phyloP scores from a whole-genome alignment of 2,329 filamentous ascomycete species.

The Arthrobotrys conoides region DNA sequence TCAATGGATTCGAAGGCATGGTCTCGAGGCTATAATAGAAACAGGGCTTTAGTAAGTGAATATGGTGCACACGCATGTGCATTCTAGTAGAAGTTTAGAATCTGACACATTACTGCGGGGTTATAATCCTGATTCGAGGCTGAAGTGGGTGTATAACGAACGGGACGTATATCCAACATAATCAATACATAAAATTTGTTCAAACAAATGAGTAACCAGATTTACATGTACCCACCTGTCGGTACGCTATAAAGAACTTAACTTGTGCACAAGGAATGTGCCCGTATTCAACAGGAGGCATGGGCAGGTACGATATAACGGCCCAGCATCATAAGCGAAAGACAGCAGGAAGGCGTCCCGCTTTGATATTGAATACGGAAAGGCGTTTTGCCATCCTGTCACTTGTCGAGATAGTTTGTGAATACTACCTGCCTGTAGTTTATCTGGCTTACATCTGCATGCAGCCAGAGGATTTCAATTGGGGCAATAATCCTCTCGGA shows the following conservation, averaged over 20 bases:
- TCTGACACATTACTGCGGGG: constrained; percentile 23
- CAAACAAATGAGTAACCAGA: too few relatives aligned
- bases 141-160: neutral
- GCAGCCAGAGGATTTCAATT: neutral
- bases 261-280: neutral
- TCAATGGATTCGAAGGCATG: neutral
- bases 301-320: neutral
- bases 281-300: neutral
- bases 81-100: neutral
- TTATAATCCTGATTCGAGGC: constrained; percentile 4
- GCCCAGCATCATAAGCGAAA: constrained; percentile 10
- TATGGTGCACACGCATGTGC: neutral
- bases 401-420: constrained; percentile 3
- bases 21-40: too few relatives aligned
- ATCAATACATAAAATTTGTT: too few relatives aligned
- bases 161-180: neutral
- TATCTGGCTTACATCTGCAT: constrained; percentile 13
- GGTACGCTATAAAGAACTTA: neutral
- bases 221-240: too few relatives aligned
- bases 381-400: constrained; percentile 23
- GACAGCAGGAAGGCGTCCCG: constrained; percentile 14
- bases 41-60: neutral
- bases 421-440: constrained; percentile 4
- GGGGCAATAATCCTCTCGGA: neutral
- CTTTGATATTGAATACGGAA: neutral